A percentile compares a stretch with the other conserved stretches of the same genome.
Conservation (phyloP, 345 rosid genomes). For the Bruguiera parviflora region DNA sequence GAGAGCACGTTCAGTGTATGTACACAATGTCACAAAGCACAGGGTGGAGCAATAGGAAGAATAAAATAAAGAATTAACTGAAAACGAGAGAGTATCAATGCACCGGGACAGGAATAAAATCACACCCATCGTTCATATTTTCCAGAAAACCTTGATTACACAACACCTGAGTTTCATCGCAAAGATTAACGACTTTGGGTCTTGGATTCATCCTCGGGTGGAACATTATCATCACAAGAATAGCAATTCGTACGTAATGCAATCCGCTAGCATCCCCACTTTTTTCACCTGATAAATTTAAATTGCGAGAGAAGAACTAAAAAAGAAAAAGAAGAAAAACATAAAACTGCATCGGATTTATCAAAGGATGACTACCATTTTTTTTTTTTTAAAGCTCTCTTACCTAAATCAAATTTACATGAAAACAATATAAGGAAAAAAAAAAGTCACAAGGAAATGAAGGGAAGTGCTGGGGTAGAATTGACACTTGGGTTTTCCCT, state of each 20-base stretch:
- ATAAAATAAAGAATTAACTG: background rate
- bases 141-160: conserved; percentile 7
- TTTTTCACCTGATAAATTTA: conserved; percentile 18
- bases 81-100: conserved; percentile 10
- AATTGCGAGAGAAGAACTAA: background rate
- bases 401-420: background rate
- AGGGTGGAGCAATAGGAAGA: background rate
- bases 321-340: too few relatives aligned
- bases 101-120: conserved; percentile 41
- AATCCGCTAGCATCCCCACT: conserved; percentile 10
- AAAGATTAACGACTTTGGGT: conserved; percentile 33
- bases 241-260: background rate
- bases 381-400: too few relatives aligned
- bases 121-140: conserved; percentile 32
- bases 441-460: conserved; percentile 10
- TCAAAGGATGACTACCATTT: background rate
- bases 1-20: background rate
- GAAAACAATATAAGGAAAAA: background rate
- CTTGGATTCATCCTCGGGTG: conserved; percentile 28
- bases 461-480: conserved; percentile 1
- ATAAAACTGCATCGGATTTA: background rate
- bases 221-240: conserved; percentile 23
- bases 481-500: background rate
- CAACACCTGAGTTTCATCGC: conserved; percentile 20
- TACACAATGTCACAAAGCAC: background rate